Evolutionary conservation across 805 yeast species (phyloP).

Genomic region (Myxozyma mucilagina): DNA sequence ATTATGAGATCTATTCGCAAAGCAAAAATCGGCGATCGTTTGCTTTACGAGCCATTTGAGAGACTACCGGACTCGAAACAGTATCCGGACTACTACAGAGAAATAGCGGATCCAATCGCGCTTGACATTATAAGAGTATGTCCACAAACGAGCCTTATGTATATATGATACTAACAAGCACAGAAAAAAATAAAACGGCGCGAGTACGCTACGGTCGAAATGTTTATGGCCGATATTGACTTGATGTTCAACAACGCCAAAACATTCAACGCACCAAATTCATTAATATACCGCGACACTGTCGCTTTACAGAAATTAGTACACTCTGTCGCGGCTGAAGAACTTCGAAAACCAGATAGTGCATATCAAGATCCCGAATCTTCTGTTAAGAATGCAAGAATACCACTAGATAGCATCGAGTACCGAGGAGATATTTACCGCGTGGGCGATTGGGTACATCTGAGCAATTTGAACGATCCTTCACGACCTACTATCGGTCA

Average conservation of each 20-base stretch:
- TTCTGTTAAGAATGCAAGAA: constrained; percentile 65
- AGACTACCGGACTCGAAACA: constrained; percentile 64
- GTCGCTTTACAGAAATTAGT: constrained; percentile 61
- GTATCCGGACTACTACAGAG: constrained; percentile 81
- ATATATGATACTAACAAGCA: constrained; percentile 37
- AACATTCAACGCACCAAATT: constrained; percentile 58
- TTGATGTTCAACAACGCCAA: constrained; percentile 74
- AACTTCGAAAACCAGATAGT: constrained; percentile 77
- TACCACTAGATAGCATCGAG: constrained; percentile 77
- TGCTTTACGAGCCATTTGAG: constrained; percentile 21
- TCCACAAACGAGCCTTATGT: neutral
- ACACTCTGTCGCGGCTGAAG: constrained; percentile 58
- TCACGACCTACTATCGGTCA: constrained; percentile 92
- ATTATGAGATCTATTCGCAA: constrained; percentile 79
- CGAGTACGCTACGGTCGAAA: constrained; percentile 72
- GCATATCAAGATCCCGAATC: constrained; percentile 54
- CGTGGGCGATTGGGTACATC: constrained; percentile 94
- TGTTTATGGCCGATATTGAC: constrained; percentile 73
- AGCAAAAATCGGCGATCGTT: constrained; percentile 50
- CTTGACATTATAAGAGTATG: constrained; percentile 48
- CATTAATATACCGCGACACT: constrained; percentile 63
- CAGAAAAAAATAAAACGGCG: constrained; percentile 82
- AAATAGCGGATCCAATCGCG: constrained; percentile 63
- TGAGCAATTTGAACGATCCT: constrained; percentile 83
- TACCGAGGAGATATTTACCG: constrained; percentile 69